Base-by-base conservation (phyloP, 169 alveolate genomes). In the Plasmodium relictum region DNA sequence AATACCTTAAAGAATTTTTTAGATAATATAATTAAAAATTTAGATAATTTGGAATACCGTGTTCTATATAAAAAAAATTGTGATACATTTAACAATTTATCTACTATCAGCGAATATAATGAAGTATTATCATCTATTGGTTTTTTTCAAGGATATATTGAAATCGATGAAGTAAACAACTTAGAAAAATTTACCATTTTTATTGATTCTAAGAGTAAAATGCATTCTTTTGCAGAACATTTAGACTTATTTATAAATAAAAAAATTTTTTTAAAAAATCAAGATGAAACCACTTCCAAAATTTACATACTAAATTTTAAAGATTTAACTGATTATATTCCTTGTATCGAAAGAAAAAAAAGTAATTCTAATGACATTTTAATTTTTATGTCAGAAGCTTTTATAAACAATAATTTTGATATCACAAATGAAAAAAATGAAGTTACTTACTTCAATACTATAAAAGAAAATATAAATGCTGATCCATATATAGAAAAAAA, bases 111-210 rank as follows among this genome's bases (percentile, higher is more conserved):
- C 7, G 90, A 80, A 42, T 80, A 80, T 80, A 56, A 80, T 54
- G 54, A 68, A 16, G 66, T 80, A 39, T 66, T 80, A 39, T 68
- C 72, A 12, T 80, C 80, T 9, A 18, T 80, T 39, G 69, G 72
- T 16, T 61, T 80, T 80, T 52, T 66, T 44, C 42, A 52, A 39
- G 90, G 90, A 50, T 68, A 37, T 52, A 48, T 68, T 37, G 90
- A 80, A 80, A 68, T 50, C 26, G 83, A 80, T 68, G 90, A 80
- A 56, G 20, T 69, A 41, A 68, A 68, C 52, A 80, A 80, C 45
- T 44, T 56, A 59, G 48, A 80, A 52, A 39, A 50, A 24, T 68
- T 80, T 6, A 80, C 90, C 22, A 54, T 80, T 68, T 80, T 52
- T 69, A 63, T 80, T 9, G 90, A 80, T 44, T 16, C 62, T 44